These are phyloP conservation scores for Posidonia australis DNA, from an alignment of 106 monocot genomes.

Conservation along the genomic window DNA sequence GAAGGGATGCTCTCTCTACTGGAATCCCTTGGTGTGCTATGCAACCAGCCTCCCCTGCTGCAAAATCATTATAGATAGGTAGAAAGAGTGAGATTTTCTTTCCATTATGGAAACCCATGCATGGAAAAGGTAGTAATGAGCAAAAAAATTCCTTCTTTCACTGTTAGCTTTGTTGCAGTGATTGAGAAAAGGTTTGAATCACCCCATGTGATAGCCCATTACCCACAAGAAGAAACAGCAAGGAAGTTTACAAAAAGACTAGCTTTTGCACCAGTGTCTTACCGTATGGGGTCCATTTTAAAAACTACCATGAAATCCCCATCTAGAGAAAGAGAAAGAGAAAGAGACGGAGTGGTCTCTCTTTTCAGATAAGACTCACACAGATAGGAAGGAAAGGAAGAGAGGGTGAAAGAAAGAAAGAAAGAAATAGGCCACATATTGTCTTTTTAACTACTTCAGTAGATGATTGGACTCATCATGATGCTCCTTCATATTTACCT, in stretches of 20 bases:
- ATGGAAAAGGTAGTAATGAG: conserved; percentile 2
- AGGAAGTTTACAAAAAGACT: conserved; percentile 27
- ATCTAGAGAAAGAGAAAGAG: conserved; percentile 4
- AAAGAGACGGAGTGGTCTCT: conserved; percentile 15
- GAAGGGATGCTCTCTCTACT: conserved; percentile 20
- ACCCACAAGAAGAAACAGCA: conserved; percentile 14
- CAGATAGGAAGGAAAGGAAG: conserved; percentile 2
- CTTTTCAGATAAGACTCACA: conserved; percentile 23
- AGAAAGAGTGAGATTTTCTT: conserved; percentile 6
- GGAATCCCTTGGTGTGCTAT: conserved; percentile 36
- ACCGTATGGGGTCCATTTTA: neutral
- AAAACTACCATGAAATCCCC: neutral
- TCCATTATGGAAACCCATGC: conserved; percentile 27
- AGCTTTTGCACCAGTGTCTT: neutral
- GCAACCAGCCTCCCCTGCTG: conserved; percentile 50
- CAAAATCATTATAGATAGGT: conserved; percentile 12
- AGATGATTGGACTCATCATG: conserved; percentile 59
- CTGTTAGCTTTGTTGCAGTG: conserved; percentile 21
- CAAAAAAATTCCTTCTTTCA: conserved; percentile 42
- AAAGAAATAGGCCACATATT: neutral
- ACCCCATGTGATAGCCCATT: conserved; percentile 40
- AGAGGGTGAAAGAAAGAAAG: conserved; percentile 4
- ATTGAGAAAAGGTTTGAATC: conserved; percentile 13
- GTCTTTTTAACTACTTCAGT: conserved; percentile 10
- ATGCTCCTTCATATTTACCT: conserved; percentile 9